Conservation (phyloP, 257 asterid species). For the Nicotiana knightiana region DNA sequence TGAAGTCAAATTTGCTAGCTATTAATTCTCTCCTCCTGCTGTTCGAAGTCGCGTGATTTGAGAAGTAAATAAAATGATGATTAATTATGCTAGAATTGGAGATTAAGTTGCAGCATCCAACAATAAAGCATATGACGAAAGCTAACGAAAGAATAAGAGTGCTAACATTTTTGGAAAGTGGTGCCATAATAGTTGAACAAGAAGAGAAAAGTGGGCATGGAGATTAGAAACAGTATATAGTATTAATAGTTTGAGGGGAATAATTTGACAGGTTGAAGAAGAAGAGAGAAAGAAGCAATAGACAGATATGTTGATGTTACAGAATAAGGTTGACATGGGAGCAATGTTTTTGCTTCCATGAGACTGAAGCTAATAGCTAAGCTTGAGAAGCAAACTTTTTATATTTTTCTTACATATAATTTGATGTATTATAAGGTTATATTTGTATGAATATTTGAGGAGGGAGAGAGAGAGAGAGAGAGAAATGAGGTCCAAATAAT, state of each 20-base stretch:
- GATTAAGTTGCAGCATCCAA: not conserved
- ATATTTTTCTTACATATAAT: not conserved
- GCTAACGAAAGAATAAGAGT: constrained; percentile 10
- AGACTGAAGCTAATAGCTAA: constrained; percentile 3
- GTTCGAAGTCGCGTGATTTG: not conserved
- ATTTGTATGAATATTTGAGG: not conserved
- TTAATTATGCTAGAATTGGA: no score
- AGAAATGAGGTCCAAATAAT: constrained; percentile 19
- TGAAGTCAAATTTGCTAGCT: constrained; percentile 40
- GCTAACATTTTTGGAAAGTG: constrained; percentile 13
- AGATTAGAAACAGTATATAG: not conserved
- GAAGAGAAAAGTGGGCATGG: constrained; percentile 15
- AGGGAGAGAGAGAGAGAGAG: not conserved
- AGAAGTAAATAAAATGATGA: no score
- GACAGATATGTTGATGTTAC: constrained; percentile 1
- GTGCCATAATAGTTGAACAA: not conserved
- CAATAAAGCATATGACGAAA: not conserved
- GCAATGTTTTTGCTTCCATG: constrained; percentile 16
- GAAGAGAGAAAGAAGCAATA: constrained; percentile 7
- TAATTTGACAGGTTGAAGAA: not conserved
- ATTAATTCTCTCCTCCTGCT: constrained; percentile 40
- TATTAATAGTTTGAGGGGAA: not conserved
- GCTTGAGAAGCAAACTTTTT: not conserved
- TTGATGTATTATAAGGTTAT: not conserved
- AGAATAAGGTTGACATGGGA: constrained; percentile 18